Base-by-base conservation (phyloP, 495 filamentous ascomycete species). In the Coniosporium apollinis region DNA sequence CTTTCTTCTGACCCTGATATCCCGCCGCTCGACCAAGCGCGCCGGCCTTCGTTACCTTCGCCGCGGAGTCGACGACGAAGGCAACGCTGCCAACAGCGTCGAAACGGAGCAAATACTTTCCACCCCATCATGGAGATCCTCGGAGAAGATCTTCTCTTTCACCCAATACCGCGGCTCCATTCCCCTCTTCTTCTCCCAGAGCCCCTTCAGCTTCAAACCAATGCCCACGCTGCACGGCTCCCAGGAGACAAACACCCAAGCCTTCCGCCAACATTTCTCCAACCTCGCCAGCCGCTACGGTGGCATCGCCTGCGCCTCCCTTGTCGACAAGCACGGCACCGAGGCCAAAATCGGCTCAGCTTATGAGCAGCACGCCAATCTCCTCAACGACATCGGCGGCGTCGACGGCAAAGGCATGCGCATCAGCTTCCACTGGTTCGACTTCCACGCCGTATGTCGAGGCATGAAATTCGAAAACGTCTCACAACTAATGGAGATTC, bases 381-480 rank as follows among this genome's bases (percentile, higher is more conserved):
- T 54, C 11, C 55, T 89, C 24, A 85, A 85, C 39, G 56, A 74
- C n/a, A 59, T 69, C 20, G 58, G 62, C 3, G 64, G 65, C 0
- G 59, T 68, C 20, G 64, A 70, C 31, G 67, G 58, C 16, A 51
- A 58, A 2, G n/a, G n/a, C n/a, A n/a, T n/a, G n/a, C 42, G 60
- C 22, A 54, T 89, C 20, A 65, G 58, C 1, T 84, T 89, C 46
- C 83, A 86, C 52, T 96, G 89, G 89, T 96, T 94, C 40, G 89
- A 94, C 46, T 96, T 96, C 49, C 87, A 94, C 48, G 63, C 67
- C 14, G 74, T 76, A 18, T 96, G 87, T 48, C 76, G 83, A 3
- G 87, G 87, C 0, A 94, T 96, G 89, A 87, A 82, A 39, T 96
- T 94, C 48, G 85, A 94, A 52, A 93, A 93, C 32, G 85, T 96